Conservation (phyloP, 257 asterid species). For the Prunella vulgaris region DNA sequence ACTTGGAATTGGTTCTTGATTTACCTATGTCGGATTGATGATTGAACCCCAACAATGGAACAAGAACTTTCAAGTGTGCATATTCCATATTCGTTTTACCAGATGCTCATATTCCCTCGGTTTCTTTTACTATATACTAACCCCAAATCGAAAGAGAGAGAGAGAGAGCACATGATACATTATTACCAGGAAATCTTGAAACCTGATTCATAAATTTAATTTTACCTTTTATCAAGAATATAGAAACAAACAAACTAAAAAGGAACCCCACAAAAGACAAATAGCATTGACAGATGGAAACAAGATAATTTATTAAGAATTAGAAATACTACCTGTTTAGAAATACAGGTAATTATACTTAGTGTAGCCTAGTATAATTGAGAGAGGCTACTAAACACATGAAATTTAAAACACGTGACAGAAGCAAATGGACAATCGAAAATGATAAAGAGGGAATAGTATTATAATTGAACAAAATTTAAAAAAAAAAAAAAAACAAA, state of each 20-base stretch:
- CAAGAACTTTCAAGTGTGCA: not conserved
- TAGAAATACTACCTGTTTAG: no score
- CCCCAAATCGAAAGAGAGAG: not conserved
- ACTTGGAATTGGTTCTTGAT: not conserved
- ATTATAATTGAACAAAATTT: no score
- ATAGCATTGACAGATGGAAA: not conserved
- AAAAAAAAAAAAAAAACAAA: no score
- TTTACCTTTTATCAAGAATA: not conserved
- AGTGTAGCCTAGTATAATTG: no score
- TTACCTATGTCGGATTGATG: not conserved
- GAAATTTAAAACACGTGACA: no score
- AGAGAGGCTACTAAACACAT: no score
- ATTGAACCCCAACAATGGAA: not conserved
- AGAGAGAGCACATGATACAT: not conserved
- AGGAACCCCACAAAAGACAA: not conserved
- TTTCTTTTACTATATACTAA: not conserved
- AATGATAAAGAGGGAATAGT: no score
- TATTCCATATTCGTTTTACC: not conserved
- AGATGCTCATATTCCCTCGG: not conserved
- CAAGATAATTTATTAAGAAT: not conserved
- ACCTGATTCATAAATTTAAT: not conserved
- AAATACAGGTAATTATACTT: no score
- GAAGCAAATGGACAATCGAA: no score
- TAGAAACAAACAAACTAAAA: no score
- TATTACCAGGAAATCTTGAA: not conserved